phyloP scores from a whole-genome alignment of 2,329 filamentous ascomycete species.

The Paracamarosporium sp. region DNA sequence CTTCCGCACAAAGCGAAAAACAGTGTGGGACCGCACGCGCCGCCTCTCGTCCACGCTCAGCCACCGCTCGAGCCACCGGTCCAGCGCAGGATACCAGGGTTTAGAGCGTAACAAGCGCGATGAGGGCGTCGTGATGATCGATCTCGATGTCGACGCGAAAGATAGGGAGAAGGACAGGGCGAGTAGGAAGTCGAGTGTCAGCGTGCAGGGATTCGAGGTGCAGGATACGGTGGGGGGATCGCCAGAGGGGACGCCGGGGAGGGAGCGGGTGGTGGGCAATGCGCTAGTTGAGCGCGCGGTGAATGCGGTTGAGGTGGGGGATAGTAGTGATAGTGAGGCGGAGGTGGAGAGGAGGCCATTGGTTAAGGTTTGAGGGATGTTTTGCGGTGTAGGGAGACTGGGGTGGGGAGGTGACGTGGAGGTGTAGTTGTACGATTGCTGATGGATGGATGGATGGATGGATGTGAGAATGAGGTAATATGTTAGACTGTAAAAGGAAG shows the following conservation, averaged over 20 bases:
- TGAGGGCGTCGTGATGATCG: conserved; percentile 20
- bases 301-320: conserved; percentile 1
- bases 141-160: conserved; percentile 23
- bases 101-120: conserved; percentile 10
- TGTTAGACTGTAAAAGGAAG: too few relatives aligned
- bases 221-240: conserved; percentile 25
- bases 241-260: neutral
- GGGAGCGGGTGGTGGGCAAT: neutral
- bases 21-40: conserved; percentile 27
- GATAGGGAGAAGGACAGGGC: neutral
- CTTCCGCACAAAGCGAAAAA: conserved; percentile 26
- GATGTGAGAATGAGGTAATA: too few relatives aligned
- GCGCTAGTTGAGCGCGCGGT: conserved; percentile 4
- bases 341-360: conserved; percentile 11
- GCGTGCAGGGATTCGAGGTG: conserved; percentile 22
- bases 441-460: neutral
- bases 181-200: conserved; percentile 6
- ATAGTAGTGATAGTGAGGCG: conserved; percentile 14
- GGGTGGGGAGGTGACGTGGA: neutral
- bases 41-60: conserved; percentile 13
- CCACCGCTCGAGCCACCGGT: conserved; percentile 9
- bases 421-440: neutral
- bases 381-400: too few relatives aligned
- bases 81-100: conserved; percentile 19
- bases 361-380: neutral